Evolutionary conservation across 371 early-diverging fungal species (phyloP).

Genomic region (Mycotypha africana): DNA sequence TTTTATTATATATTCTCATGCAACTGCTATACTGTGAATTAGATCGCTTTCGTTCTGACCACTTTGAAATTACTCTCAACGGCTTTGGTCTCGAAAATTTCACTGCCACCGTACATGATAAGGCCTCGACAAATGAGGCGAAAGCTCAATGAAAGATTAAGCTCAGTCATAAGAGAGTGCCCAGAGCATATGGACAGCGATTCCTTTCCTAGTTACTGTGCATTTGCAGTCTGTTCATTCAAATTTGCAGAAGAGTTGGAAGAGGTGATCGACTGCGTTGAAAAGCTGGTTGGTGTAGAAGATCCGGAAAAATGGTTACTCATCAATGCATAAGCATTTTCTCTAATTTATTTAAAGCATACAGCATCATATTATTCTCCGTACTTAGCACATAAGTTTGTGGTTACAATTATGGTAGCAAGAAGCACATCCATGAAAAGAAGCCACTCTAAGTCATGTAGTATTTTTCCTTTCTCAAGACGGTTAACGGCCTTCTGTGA

Average conservation of each 20-base stretch:
- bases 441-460: no score
- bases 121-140: slow-evolving; percentile 22
- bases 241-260: slow-evolving; percentile 27
- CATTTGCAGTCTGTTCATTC: slow-evolving; percentile 27
- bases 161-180: slow-evolving; percentile 6
- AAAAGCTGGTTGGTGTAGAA: slow-evolving; percentile 36
- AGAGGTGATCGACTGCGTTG: slow-evolving; percentile 18
- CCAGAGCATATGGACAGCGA: slow-evolving; percentile 19
- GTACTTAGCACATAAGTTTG: no score
- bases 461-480: no score
- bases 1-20: background rate
- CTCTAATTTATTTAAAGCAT: no score
- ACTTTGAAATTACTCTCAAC: slow-evolving; percentile 37
- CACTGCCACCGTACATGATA: slow-evolving; percentile 36
- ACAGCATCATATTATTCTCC: no score
- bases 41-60: slow-evolving; percentile 34
- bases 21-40: no score
- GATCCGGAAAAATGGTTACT: slow-evolving; percentile 37
- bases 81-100: slow-evolving; percentile 33
- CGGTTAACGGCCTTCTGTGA: no score
- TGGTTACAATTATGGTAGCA: no score
- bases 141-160: slow-evolving; percentile 12
- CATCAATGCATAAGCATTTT: slow-evolving; percentile 15
- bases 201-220: slow-evolving; percentile 26
- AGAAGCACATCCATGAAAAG: no score